phyloP scores from a whole-genome alignment of 2,329 filamentous ascomycete species.

The Anthostomella pinea region DNA sequence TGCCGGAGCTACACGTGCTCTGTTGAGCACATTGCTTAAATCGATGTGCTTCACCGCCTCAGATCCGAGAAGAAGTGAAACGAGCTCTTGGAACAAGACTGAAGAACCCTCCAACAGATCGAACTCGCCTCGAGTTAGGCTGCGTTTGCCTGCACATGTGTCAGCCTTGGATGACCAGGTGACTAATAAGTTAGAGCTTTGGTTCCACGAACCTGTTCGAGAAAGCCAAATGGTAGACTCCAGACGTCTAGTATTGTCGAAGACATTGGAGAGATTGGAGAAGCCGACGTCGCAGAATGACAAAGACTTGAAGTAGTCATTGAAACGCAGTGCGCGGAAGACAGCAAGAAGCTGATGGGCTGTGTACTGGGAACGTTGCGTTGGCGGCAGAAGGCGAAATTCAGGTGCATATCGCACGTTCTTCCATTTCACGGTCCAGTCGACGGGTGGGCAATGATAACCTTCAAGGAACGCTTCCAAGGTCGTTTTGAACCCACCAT shows the following conservation, averaged over 20 bases:
- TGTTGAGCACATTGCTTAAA: conserved; percentile 41
- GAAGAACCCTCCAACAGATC: conserved; percentile 48
- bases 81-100: conserved; percentile 54
- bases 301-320: conserved; percentile 58
- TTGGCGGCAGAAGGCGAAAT: conserved; percentile 49
- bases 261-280: conserved; percentile 36
- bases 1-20: conserved; percentile 16
- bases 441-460: conserved; percentile 47
- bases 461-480: conserved; percentile 54
- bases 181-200: background rate
- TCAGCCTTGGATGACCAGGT: conserved; percentile 25
- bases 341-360: conserved; percentile 54
- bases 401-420: conserved; percentile 45
- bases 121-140: conserved; percentile 46
- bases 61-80: conserved; percentile 53
- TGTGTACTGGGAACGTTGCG: conserved; percentile 40
- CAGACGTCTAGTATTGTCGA: conserved; percentile 43
- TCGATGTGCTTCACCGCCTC: conserved; percentile 55
- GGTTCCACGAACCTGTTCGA: conserved; percentile 43
- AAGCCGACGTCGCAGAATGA: conserved; percentile 54
- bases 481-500: conserved; percentile 53
- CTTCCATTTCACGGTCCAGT: conserved; percentile 52
- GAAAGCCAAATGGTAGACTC: conserved; percentile 51
- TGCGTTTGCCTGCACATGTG: conserved; percentile 30
- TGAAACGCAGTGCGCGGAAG: conserved; percentile 55